A percentile compares a stretch with the other conserved stretches of the same genome.
These are phyloP conservation scores for Collybiopsis confluens DNA, from an alignment of 768 basidiomycete species.

Conservation along the genomic window DNA sequence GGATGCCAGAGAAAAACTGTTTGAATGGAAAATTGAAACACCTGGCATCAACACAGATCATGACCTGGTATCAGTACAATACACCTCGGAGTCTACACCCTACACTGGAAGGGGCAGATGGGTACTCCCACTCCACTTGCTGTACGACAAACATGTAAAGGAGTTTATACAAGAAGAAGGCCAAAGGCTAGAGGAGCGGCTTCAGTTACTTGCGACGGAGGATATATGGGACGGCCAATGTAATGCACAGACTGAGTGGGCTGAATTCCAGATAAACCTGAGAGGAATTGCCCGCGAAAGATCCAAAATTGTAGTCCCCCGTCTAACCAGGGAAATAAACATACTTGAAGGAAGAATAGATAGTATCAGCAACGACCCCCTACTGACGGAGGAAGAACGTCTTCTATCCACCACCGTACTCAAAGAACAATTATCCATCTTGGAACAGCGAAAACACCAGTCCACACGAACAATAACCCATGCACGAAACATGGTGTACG, in stretches of 20 bases:
- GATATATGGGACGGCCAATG: neutral
- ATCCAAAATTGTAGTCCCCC: slow-evolving; percentile 9
- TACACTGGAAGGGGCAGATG: slow-evolving; percentile 28
- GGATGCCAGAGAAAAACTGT: slow-evolving; percentile 1
- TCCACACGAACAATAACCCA: neutral
- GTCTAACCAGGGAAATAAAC: neutral
- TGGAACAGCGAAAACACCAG: neutral
- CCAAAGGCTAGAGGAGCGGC: neutral
- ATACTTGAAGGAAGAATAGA: slow-evolving; percentile 2
- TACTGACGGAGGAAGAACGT: neutral
- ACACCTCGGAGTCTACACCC: slow-evolving; percentile 18
- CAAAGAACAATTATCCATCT: neutral
- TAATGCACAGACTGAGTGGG: slow-evolving; percentile 9
- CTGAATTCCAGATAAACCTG: slow-evolving; percentile 6
- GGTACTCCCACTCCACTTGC: slow-evolving; percentile 18
- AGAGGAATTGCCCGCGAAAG: slow-evolving; percentile 6
- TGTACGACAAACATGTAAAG: slow-evolving; percentile 17
- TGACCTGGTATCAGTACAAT: slow-evolving; percentile 19
- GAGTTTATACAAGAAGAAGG: slow-evolving; percentile 3
- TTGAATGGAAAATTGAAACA: slow-evolving; percentile 22
- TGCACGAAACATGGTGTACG: slow-evolving; percentile 9
- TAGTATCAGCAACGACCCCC: neutral
- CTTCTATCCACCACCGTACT: neutral
- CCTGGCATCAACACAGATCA: slow-evolving; percentile 27
- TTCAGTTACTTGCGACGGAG: slow-evolving; percentile 2